phyloP scores from a whole-genome alignment of 352 stramenopile species.

The Blastocystis sp. region DNA sequence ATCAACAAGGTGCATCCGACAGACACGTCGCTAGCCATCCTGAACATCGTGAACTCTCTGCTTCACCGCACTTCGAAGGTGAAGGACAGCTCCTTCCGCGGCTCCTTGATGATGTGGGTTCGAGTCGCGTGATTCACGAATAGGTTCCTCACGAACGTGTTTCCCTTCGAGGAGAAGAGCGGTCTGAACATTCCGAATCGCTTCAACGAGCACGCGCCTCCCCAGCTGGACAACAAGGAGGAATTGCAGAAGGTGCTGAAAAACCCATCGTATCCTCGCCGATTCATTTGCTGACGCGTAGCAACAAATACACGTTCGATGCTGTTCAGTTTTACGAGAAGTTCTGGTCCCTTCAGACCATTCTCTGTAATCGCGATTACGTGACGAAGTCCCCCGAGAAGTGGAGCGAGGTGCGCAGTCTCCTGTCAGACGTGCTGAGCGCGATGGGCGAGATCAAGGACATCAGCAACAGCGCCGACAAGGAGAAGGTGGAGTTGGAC shows the following conservation, averaged over 20 bases:
- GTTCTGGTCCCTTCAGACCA: slow-evolving; percentile 51
- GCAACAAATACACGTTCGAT: neutral
- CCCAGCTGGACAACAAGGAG: neutral
- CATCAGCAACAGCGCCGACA: neutral
- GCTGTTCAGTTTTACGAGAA: slow-evolving; percentile 5
- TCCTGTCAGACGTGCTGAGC: neutral
- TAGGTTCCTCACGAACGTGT: slow-evolving; percentile 70
- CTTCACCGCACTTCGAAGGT: slow-evolving; percentile 8
- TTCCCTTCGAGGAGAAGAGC: slow-evolving; percentile 59
- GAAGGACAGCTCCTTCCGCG: slow-evolving; percentile 45
- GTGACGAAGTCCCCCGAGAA: slow-evolving; percentile 3
- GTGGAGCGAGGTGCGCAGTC: slow-evolving; percentile 21
- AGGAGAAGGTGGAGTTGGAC: slow-evolving; percentile 37
- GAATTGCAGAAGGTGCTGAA: slow-evolving; percentile 10
- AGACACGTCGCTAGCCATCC: slow-evolving; percentile 22
- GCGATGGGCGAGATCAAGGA: slow-evolving; percentile 21
- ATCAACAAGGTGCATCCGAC: slow-evolving; percentile 2
- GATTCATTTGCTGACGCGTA: neutral
- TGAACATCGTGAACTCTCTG: slow-evolving; percentile 59
- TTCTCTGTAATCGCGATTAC: slow-evolving; percentile 70
- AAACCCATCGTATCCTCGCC: no score
- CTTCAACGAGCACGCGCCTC: slow-evolving; percentile 24
- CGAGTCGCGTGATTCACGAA: neutral
- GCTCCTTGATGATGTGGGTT: slow-evolving; percentile 41
- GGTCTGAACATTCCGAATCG: slow-evolving; percentile 61